Percentiles rank a stretch among this genome's conserved stretches.
These are phyloP conservation scores for Phytophthora brassicae DNA, from an alignment of 352 stramenopile species.

Conservation along the genomic window DNA sequence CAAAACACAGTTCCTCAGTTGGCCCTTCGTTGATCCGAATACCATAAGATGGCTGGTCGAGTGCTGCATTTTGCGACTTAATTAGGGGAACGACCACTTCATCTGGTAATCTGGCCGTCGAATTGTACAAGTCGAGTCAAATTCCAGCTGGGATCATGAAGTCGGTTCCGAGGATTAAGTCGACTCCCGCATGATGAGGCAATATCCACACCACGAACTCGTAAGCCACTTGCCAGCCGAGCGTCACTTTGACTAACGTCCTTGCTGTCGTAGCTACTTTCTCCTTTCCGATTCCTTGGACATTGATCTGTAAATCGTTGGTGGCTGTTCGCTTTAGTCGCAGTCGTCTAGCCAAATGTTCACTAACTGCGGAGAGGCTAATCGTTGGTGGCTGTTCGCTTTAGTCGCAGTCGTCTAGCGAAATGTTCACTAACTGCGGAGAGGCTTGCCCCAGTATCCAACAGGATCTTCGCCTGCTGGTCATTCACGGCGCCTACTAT, in stretches of 20 bases:
- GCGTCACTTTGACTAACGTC: neutral
- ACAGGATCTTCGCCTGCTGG: neutral
- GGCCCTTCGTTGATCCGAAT: neutral
- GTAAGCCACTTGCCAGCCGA: conserved; percentile 1
- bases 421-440: neutral
- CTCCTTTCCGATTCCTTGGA: neutral
- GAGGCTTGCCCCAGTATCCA: neutral
- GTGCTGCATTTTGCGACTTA: neutral
- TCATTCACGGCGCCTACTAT: neutral
- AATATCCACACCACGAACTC: conserved; percentile 13
- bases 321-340: no score
- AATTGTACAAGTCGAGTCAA: conserved; percentile 1
- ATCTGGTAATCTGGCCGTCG: neutral
- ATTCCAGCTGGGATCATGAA: conserved; percentile 12
- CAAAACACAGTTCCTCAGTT: neutral
- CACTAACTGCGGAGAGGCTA: no score
- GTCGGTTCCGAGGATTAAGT: neutral
- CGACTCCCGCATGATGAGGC: neutral
- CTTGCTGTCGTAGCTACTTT: neutral
- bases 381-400: neutral
- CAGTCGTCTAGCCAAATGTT: no score
- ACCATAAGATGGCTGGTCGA: no score
- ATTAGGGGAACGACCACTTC: neutral
- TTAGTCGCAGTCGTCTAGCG: neutral
- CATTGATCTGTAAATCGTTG: neutral